These are phyloP conservation scores for Chondrus crispus DNA, from an alignment of 23 red algal species.

Conservation along the genomic window DNA sequence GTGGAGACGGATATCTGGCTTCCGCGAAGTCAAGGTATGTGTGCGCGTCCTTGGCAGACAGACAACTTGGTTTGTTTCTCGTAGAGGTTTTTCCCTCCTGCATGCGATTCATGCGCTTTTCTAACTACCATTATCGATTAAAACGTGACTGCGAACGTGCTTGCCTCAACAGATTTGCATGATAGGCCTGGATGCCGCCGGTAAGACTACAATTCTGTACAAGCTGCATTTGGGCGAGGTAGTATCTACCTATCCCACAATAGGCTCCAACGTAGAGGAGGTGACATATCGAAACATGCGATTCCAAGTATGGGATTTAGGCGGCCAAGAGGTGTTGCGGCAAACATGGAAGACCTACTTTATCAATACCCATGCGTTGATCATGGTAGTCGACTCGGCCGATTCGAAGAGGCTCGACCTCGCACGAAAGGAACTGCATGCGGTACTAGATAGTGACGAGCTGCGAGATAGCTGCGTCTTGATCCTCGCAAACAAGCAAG, in stretches of 20 bases:
- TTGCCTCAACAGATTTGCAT: constrained; percentile 69
- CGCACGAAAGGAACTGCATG: constrained; percentile 68
- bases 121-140: not conserved
- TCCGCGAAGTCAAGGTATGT: constrained; percentile 75
- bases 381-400: constrained; percentile 87
- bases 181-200: constrained; percentile 91
- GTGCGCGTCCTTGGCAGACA: not conserved
- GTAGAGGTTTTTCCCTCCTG: not conserved
- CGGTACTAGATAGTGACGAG: constrained; percentile 71
- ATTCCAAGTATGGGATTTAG: constrained; percentile 92
- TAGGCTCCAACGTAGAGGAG: constrained; percentile 93
- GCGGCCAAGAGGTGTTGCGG: constrained; percentile 86
- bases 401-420: constrained; percentile 78
- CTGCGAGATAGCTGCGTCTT: constrained; percentile 72
- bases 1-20: constrained; percentile 66
- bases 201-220: constrained; percentile 95
- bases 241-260: constrained; percentile 85
- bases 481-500: constrained; percentile 94
- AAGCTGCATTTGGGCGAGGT: constrained; percentile 77
- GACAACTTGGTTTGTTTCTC: not conserved
- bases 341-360: constrained; percentile 89
- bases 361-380: constrained; percentile 82
- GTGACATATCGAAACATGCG: constrained; percentile 63
- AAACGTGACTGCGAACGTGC: not conserved
- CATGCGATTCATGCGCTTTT: not conserved